Evolutionary conservation across 768 basidiomycete species (phyloP).

Genomic region (Collybia mongolica): DNA sequence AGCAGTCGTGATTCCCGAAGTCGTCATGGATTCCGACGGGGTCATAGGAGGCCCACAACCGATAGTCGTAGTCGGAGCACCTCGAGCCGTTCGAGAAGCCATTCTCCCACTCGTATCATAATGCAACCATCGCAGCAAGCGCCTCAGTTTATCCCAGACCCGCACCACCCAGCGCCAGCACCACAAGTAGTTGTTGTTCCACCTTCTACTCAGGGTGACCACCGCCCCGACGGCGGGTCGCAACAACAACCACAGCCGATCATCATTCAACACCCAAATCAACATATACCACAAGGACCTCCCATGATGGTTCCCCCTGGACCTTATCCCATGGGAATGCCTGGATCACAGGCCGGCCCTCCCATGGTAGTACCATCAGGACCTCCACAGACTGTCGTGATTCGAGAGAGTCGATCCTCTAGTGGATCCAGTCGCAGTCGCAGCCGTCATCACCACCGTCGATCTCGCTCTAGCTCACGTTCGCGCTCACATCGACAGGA

Average conservation of each 20-base stretch:
- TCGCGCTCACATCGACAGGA: not conserved
- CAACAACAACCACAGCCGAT: constrained; percentile 2
- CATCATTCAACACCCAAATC: constrained; percentile 2
- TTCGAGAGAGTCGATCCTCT: not conserved
- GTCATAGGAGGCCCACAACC: constrained; percentile 3
- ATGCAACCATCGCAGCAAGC: not conserved
- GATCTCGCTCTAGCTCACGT: not conserved
- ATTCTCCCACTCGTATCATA: not conserved
- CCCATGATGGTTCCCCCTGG: not conserved
- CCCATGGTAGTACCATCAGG: not conserved
- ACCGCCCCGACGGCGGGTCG: not conserved
- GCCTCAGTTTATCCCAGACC: not conserved
- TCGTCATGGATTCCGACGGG: constrained; percentile 11
- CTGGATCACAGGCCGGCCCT: not conserved
- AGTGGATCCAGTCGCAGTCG: not conserved
- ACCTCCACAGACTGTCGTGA: not conserved
- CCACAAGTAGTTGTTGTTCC: not conserved
- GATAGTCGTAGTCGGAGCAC: not conserved
- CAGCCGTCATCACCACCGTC: not conserved
- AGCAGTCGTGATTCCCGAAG: constrained; percentile 14
- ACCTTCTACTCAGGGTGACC: not conserved
- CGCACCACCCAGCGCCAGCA: not conserved
- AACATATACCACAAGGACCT: not conserved
- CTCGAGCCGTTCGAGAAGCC: constrained; percentile 4
- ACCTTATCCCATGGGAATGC: no score